These are phyloP conservation scores for Nicotiana sylvestris DNA, from an alignment of 257 asterid genomes.

Conservation along the genomic window DNA sequence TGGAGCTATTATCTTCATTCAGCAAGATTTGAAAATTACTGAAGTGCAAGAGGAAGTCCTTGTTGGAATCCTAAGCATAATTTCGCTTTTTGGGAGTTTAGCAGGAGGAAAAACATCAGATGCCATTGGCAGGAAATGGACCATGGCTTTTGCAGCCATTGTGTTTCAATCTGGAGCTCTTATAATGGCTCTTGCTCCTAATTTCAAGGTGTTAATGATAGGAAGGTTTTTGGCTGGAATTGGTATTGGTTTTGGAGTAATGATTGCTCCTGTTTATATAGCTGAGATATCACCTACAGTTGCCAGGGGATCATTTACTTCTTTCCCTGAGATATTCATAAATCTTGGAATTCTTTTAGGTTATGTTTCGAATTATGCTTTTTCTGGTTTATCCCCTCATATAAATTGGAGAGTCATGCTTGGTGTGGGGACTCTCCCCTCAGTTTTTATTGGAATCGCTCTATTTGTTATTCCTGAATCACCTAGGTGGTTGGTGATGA, in stretches of 20 bases:
- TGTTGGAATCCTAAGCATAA: slow-evolving; percentile 54
- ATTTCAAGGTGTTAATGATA: slow-evolving; percentile 37
- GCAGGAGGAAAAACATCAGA: slow-evolving; percentile 64
- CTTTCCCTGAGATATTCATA: slow-evolving; percentile 59
- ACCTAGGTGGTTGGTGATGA: slow-evolving; percentile 66
- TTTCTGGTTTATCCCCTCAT: slow-evolving; percentile 54
- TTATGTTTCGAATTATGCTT: slow-evolving; percentile 52
- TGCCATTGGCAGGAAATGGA: slow-evolving; percentile 66
- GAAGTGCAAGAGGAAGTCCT: slow-evolving; percentile 60
- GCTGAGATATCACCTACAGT: slow-evolving; percentile 59
- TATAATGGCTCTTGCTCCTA: slow-evolving; percentile 51
- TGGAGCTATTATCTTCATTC: slow-evolving; percentile 61
- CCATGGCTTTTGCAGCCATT: slow-evolving; percentile 57
- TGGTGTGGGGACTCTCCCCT: slow-evolving; percentile 58
- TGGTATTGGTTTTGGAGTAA: slow-evolving; percentile 59
- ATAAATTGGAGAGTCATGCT: slow-evolving; percentile 68
- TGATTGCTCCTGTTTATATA: slow-evolving; percentile 65
- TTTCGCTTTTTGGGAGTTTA: slow-evolving; percentile 55
- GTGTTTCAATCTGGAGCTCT: slow-evolving; percentile 56
- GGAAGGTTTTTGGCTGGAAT: slow-evolving; percentile 59
- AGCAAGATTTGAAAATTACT: slow-evolving; percentile 48
- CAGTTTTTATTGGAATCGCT: slow-evolving; percentile 41
- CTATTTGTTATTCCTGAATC: slow-evolving; percentile 55
- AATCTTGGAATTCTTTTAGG: slow-evolving; percentile 65
- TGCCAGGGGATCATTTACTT: slow-evolving; percentile 53